Conservation (phyloP, 331 rosid genomes). For the Malus hybrid region DNA sequence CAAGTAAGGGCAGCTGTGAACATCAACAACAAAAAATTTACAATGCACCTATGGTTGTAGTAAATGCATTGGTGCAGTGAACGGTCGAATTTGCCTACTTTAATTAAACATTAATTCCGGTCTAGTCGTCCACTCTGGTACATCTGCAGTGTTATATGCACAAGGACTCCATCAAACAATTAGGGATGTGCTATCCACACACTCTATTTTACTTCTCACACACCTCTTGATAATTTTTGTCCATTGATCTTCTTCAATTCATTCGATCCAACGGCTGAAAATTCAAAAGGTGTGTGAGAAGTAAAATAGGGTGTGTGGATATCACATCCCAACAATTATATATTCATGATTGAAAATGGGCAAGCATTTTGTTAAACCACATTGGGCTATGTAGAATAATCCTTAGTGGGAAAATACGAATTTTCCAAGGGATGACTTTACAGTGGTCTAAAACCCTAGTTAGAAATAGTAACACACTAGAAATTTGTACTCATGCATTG, state of each 20-base stretch:
- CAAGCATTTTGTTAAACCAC: neutral
- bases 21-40: neutral
- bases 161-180: neutral
- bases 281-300: too few species aligned
- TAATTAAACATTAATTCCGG: too few species aligned
- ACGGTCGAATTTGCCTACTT: neutral
- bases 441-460: neutral
- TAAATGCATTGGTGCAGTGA: neutral
- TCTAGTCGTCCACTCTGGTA: neutral
- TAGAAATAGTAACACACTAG: slow-evolving; percentile 2
- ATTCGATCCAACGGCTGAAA: too few species aligned
- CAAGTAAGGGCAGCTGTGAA: neutral
- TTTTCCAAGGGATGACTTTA: neutral
- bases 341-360: neutral
- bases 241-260: too few species aligned
- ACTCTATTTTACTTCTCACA: too few species aligned
- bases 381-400: neutral
- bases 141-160: neutral
- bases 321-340: too few species aligned
- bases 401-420: neutral
- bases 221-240: too few species aligned
- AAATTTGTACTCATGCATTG: slow-evolving; percentile 41
- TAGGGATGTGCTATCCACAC: too few species aligned
- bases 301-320: too few species aligned
- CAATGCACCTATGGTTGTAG: neutral